Evolutionary conservation across 192 early-diverging fungal species (phyloP).

Genomic region (Chytriomyces sp.): DNA sequence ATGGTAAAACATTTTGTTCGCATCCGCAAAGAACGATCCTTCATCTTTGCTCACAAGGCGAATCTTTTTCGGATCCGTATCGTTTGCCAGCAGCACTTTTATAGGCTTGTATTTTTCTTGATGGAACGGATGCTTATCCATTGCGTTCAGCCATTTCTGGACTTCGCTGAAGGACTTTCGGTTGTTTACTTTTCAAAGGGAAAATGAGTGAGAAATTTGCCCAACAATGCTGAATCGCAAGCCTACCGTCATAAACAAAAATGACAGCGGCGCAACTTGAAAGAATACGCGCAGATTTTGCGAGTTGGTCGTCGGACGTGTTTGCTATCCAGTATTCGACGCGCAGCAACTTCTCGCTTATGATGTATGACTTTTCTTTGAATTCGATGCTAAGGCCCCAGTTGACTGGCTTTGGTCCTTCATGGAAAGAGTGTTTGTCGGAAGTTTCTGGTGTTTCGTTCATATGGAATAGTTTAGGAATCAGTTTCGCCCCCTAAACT

Average conservation of each 20-base stretch:
- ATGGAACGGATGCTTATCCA: constrained; percentile 19
- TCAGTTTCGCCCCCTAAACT: neutral
- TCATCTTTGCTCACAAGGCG: constrained; percentile 11
- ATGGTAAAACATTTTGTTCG: constrained; percentile 22
- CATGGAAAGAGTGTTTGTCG: constrained; percentile 16
- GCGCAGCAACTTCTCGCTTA: constrained; percentile 15
- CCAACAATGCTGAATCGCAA: no score
- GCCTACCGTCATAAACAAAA: constrained; percentile 23
- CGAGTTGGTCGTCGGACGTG: constrained; percentile 4
- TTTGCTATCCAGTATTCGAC: constrained; percentile 33
- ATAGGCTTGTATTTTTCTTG: neutral
- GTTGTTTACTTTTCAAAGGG: constrained; percentile 17
- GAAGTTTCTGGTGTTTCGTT: neutral
- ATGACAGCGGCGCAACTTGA: constrained; percentile 24
- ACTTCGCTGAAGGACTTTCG: constrained; percentile 17
- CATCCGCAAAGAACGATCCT: neutral
- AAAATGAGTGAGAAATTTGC: neutral
- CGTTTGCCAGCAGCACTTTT: constrained; percentile 24
- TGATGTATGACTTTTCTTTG: constrained; percentile 20
- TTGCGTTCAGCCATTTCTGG: constrained; percentile 17
- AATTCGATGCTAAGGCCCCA: constrained; percentile 20
- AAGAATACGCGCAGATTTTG: constrained; percentile 8
- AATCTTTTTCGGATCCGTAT: neutral
- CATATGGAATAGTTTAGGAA: neutral
- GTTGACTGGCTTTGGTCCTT: neutral